Base-by-base conservation (phyloP, 1,139 yeast genomes). In the Lodderomyces parapsilosis region DNA sequence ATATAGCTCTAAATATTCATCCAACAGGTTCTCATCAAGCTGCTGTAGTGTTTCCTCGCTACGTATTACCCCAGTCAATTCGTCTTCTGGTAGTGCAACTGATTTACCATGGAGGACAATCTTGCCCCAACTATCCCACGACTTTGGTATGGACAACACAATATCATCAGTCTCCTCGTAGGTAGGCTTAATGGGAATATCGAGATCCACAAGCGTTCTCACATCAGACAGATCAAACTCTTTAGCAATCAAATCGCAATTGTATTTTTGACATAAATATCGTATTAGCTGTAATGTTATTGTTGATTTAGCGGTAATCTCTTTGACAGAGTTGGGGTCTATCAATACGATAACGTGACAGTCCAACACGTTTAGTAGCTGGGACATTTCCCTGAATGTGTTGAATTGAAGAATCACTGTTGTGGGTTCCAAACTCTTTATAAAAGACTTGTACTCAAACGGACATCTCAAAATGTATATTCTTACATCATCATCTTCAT, bases 251-350 rank as follows among this genome's bases (percentile, higher is more conserved):
- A 49, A 40, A 3, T 13, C 18, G 9, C 43, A 31, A 0, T 71
- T 76, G 52, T 76, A 76, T 30, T 68, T 63, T 40, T 80, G 55
- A 10, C 79, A 66, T 0, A 81, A 47, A 8, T 73, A 60, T 32
- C 95, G 67, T 24, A 82, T 50, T 36, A 68, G 54, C 51, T 83
- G 86, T 54, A 85, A 89, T 2, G 71, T 54, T 23, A 50, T 51
- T 10, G 66, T 55, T 24, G 56, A 52, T 10, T 48, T 47, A 4
- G 59, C 52, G 0, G 62, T 45, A 17, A 65, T 49, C 34, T 19
- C 36, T 2, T 15, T 13, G 3, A 38, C 8, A 18, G 13, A 3
- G 10, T 24, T 14, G 9, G 61, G 42, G 37, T 62, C 58, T 19
- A 63, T 40, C 11, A 60, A 33, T 4, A 62, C 43, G 3, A 47